A percentile compares a stretch with the other conserved stretches of the same genome.
Evolutionary conservation across 108 stramenopile genomes (phyloP).

Genomic region (Aurantiochytrium sp.): DNA sequence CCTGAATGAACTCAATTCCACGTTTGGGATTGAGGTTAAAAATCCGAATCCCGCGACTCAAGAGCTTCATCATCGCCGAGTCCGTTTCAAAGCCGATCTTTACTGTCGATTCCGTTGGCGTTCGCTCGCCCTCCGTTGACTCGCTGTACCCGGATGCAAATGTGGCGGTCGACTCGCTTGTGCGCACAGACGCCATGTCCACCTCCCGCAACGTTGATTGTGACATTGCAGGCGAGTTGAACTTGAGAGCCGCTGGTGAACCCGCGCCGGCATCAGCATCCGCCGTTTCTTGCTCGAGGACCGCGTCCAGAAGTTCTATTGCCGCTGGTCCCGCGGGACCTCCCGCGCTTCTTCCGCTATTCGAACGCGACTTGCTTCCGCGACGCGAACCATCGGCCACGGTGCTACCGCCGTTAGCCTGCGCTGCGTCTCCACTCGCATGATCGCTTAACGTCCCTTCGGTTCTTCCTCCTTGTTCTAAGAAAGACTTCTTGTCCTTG

Average conservation of each 20-base stretch:
- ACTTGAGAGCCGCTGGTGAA: not conserved
- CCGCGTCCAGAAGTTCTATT: no score
- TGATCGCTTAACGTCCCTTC: not conserved
- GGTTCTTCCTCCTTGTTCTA: not conserved
- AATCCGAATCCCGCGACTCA: not conserved
- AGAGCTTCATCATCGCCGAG: not conserved
- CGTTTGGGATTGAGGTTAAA: conserved; percentile 8
- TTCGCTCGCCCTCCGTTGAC: not conserved
- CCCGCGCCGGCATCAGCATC: not conserved
- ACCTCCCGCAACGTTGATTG: not conserved
- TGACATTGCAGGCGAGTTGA: not conserved
- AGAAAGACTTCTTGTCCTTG: not conserved
- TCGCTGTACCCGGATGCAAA: not conserved
- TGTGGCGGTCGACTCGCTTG: not conserved
- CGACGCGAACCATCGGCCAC: no score
- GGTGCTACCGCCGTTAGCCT: no score
- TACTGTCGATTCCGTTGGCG: not conserved
- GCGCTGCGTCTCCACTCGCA: not conserved
- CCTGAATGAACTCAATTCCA: not conserved
- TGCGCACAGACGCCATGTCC: not conserved
- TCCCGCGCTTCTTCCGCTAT: no score
- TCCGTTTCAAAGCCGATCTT: not conserved
- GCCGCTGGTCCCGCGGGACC: no score
- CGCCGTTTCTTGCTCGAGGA: no score
- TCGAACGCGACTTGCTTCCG: no score